Base-by-base conservation (phyloP, 176 grass and related monocot species). In the Triticum dicoccoides region DNA sequence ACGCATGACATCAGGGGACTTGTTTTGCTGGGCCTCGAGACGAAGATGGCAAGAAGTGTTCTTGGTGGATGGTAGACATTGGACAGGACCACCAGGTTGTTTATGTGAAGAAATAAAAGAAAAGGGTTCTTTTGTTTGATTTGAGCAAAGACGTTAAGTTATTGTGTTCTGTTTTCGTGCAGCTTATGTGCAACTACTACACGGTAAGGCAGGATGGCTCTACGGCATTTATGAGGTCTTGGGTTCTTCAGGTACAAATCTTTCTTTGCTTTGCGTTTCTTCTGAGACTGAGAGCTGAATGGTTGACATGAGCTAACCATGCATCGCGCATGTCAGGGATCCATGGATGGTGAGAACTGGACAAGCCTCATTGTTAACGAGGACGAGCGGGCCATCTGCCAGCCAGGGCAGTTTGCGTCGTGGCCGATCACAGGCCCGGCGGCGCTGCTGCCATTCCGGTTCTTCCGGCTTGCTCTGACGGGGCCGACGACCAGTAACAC, bases 111-210 rank as follows among this genome's bases (percentile, higher is more conserved):
- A 51, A 67, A 32, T 27, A 41, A 32, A 52, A 32, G 27, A 29
- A 51, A 34, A 35, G 9, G 13, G 44, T 51, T 69, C 77, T 67
- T 63, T 23, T 75, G 49, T 51, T 17, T 17, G 11, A 34, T n/a
- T 18, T 90, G 20, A 29, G 56, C 1, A 84, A 81, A 63, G 30
- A 3, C 0, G 5, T 18, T 11, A 34, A 77, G 2, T 56, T 61
- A 47, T 69, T 75, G 11, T 66, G 47, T 58, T 27, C 7, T 52
- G 51, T 9, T 11, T 21, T 12, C 8, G 47, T 77, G 32, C 88
- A 98, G 96, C 90, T 98, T 42, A 98, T 98, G 89, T 98, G 96
- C 86, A 95, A 95, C 71, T 95, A 92, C 84, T 98, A 98, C 82
- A 98, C 93, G 13, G 80, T 95, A 91, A 92, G 96, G 64, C 96